phyloP scores from a whole-genome alignment of 2,329 filamentous ascomycete species.

The Xylaria sp. region DNA sequence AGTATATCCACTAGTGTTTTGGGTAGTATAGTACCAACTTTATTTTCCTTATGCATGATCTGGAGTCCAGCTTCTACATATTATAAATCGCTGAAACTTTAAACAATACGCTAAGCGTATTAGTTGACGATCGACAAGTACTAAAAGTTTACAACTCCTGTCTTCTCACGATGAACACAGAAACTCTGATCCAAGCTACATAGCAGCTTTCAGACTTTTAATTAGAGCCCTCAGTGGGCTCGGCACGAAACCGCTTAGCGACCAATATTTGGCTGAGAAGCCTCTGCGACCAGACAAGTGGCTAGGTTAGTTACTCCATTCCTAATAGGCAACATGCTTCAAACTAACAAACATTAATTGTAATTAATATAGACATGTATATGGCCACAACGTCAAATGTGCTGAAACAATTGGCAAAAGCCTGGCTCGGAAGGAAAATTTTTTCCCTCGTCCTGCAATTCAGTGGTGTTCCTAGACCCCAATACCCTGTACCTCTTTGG shows the following conservation, averaged over 20 bases:
- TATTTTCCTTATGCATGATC: not conserved
- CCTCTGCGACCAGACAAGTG: slow-evolving; percentile 9
- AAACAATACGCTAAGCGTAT: slow-evolving; percentile 21
- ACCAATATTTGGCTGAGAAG: not conserved
- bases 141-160: slow-evolving; percentile 5
- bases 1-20: not conserved
- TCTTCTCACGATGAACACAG: slow-evolving; percentile 22
- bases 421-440: slow-evolving; percentile 18
- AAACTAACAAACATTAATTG: slow-evolving; percentile 1
- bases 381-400: slow-evolving; percentile 16
- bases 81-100: slow-evolving; percentile 18
- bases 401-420: slow-evolving; percentile 25
- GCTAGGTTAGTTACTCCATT: not conserved
- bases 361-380: slow-evolving; percentile 14
- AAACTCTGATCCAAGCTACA: slow-evolving; percentile 29
- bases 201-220: not conserved
- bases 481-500: slow-evolving; percentile 8
- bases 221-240: not conserved
- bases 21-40: not conserved
- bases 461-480: slow-evolving; percentile 28
- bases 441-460: slow-evolving; percentile 11
- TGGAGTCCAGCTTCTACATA: slow-evolving; percentile 15
- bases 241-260: not conserved
- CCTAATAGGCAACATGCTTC: slow-evolving; percentile 3
- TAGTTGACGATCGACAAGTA: slow-evolving; percentile 23